Base-by-base conservation (phyloP, 2,329 filamentous ascomycete genomes). In the Penicillium freii region DNA sequence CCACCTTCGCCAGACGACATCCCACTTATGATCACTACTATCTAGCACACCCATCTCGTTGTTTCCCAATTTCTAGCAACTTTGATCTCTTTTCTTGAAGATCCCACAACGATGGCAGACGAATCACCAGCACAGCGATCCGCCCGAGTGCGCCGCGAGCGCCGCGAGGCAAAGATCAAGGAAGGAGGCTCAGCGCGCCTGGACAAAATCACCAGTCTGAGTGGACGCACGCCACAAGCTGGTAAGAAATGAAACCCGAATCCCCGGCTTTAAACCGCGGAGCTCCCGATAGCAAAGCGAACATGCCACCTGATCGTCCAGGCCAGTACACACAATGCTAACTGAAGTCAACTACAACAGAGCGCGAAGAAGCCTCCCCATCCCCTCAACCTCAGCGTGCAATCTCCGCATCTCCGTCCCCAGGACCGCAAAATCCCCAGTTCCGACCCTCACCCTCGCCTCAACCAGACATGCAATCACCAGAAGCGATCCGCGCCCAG, bases 71-170 rank as follows among this genome's bases (percentile, higher is more conserved):
- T 34, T 8, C 10, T 10, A 34, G 25, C 31, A n/a, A 29, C 5
- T 15, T 17, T 25, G 7, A 44, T 57, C 11, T 10, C 4, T 13
- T 43, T n/a, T 27, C 15, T 23, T 8, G 19, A 25, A 15, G n/a
- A 33, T 31, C 33, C 17, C 23, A 19, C 46, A 38, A 60, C 36
- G 25, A 76, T 76, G 73, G 73, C 68, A 27, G 76, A 78, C 54
- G 78, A 80, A 66, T 78, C 78, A 1, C 76, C 78, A 17, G 75
- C 77, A 19, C 78, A 80, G 59, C 69, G 71, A 62, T 80, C 84
- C 64, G 84, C 85, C 49, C 82, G 85, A 46, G 76, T 85, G 54
- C 82, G 85, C 42, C 82, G 85, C 59, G 85, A 88, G 70, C 83
- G 84, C 59, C 81, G 84, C 19, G 81, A 85, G 66, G 84, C 84